Base-by-base conservation (phyloP, 2,329 filamentous ascomycete genomes). In the Leptographium galeiforme region DNA sequence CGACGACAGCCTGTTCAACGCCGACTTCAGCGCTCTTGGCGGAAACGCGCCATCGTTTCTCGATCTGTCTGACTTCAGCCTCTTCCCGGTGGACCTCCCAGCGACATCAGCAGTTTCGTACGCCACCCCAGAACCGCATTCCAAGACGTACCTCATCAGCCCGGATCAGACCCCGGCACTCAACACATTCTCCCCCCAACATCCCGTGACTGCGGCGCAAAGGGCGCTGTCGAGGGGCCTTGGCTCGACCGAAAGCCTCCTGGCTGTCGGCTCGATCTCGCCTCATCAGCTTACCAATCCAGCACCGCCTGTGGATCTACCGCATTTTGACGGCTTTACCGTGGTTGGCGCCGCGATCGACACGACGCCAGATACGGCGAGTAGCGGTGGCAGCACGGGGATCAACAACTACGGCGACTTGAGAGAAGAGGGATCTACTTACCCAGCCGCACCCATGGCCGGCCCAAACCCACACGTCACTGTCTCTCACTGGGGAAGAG, bases 391-490 rank as follows among this genome's bases (percentile, higher is more conserved):
- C 52, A 57, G 55, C 47, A 32, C 53, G 5, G 53, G 48, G 10
- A 53, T 49, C 45, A 51, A 48, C 55, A 56, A 54, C 47, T 53
- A 40, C 40, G 39, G 39, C 43, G 57, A 55, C 34, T 36, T 58
- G 5, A 76, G 74, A 55, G 75, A 78, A 60, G 76, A 76, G 5
- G 66, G 69, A 2, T 63, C 13, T 50, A 8, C 53, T 8, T 39
- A 64, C 46, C 60, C 67, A 19, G 48, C 48, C 10, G 60, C 67
- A 50, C 60, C 66, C 52, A 76, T 76, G 71, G 63, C 68, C 36
- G 63, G 66, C 19, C 72, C 70, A 55, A 80, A 78, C 60, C 77
- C 78, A 8, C 71, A 71, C 33, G 74, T 81, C 19, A 78, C 72
- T 7, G 74, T 81, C 48, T 81, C 78, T 1, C 66, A 77, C 57